Evolutionary conservation across 2,329 filamentous ascomycete genomes (phyloP).

Genomic region (Mycogone perniciosa): DNA sequence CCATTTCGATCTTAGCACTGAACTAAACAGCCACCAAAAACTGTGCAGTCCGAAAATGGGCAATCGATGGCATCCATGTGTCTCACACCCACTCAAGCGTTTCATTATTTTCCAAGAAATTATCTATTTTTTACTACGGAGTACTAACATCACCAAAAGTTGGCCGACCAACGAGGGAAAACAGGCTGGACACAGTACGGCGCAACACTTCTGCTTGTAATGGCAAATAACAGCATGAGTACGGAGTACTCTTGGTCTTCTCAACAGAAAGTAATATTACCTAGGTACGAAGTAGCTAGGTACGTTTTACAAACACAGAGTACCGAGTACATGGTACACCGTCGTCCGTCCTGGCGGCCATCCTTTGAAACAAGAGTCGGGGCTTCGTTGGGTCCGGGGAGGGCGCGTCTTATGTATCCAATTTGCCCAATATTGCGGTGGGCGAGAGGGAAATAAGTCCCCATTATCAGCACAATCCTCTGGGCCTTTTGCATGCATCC

Average conservation of each 20-base stretch:
- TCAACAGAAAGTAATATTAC: too few species aligned
- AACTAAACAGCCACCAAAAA: not conserved
- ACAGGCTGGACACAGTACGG: too few species aligned
- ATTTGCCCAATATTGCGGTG: not conserved
- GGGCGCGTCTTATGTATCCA: not conserved
- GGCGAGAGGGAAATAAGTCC: not conserved
- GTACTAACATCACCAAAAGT: too few species aligned
- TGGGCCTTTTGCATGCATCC: too few species aligned
- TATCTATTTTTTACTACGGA: too few species aligned
- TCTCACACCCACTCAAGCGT: not conserved
- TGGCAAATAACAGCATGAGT: too few species aligned
- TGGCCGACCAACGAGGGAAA: too few species aligned
- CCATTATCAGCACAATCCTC: too few species aligned
- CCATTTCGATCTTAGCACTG: not conserved
- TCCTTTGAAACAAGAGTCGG: not conserved
- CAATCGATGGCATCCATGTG: too few species aligned
- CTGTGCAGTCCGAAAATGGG: not conserved
- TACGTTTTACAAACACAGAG: not conserved
- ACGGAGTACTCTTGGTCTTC: too few species aligned
- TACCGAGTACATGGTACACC: not conserved
- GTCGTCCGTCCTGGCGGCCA: not conserved
- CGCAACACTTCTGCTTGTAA: too few species aligned
- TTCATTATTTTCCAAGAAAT: not conserved
- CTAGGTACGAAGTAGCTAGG: too few species aligned
- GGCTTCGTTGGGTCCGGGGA: not conserved